These are phyloP conservation scores for Chrysopogon serrulatus DNA, from an alignment of 176 grass and related monocot genomes.

Conservation along the genomic window DNA sequence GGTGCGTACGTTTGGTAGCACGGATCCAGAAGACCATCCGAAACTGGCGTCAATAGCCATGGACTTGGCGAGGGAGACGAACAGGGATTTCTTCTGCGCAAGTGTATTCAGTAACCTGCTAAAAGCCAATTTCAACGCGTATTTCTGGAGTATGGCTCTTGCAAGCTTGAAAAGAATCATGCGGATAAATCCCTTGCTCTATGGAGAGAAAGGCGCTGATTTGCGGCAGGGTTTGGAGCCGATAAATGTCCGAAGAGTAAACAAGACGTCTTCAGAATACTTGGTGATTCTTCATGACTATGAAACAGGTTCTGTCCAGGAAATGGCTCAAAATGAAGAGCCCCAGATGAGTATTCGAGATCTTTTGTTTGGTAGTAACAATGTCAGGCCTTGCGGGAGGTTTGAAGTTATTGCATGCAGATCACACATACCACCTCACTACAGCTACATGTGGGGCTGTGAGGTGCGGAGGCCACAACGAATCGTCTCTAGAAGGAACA, in stretches of 20 bases:
- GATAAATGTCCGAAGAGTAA: background rate
- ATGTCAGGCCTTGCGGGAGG: background rate
- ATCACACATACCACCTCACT: constrained; percentile 17
- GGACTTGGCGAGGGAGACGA: background rate
- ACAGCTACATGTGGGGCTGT: background rate
- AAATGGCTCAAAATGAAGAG: background rate
- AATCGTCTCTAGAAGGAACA: background rate
- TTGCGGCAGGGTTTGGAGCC: background rate
- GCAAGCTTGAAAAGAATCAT: background rate
- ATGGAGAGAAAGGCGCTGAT: background rate
- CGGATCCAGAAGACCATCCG: background rate
- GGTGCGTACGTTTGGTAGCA: constrained; percentile 1
- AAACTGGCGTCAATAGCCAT: background rate
- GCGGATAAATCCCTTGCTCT: background rate
- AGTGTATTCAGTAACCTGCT: background rate
- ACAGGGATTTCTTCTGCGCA: background rate
- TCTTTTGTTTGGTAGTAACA: background rate
- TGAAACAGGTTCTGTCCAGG: background rate
- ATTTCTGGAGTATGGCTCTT: background rate
- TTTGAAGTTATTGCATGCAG: background rate
- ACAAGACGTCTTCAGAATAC: background rate
- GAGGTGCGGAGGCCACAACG: background rate
- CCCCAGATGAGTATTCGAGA: background rate
- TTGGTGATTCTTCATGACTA: background rate
- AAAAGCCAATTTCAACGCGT: background rate